These are phyloP conservation scores for Boletus semigastroideus DNA, from an alignment of 1,284 basidiomycete species.

Conservation along the genomic window DNA sequence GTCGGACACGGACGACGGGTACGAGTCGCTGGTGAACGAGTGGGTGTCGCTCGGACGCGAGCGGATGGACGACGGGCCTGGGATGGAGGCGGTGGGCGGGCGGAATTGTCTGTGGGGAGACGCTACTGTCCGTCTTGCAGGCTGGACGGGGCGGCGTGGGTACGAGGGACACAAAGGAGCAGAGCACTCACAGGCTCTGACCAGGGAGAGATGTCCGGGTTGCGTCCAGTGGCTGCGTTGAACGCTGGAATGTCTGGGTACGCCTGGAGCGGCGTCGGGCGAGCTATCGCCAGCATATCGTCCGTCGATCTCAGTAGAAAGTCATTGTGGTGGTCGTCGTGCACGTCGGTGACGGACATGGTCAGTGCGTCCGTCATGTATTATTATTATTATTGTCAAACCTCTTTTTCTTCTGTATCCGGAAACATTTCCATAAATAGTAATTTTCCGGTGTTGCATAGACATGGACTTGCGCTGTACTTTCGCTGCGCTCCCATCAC, in stretches of 20 bases:
- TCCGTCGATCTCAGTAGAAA: slow-evolving; percentile 17
- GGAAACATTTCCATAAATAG: slow-evolving; percentile 9
- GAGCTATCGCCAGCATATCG: slow-evolving; percentile 5
- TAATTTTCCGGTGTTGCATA: slow-evolving; percentile 2
- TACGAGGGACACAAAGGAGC: neutral
- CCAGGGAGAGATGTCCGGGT: slow-evolving; percentile 31
- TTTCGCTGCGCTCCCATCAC: neutral
- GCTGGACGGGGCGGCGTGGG: slow-evolving; percentile 14
- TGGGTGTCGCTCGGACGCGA: slow-evolving; percentile 43
- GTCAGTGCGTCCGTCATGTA: neutral
- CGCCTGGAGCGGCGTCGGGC: slow-evolving; percentile 1
- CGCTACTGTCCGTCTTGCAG: slow-evolving; percentile 16
- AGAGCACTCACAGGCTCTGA: slow-evolving; percentile 1
- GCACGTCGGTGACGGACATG: slow-evolving; percentile 16
- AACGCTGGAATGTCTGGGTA: slow-evolving; percentile 14
- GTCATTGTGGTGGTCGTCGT: slow-evolving; percentile 7
- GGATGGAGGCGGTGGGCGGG: slow-evolving; percentile 32
- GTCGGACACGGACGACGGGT: slow-evolving; percentile 32
- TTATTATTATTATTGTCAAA: no score
- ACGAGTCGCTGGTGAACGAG: slow-evolving; percentile 34
- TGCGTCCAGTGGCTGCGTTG: neutral
- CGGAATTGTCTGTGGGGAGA: slow-evolving; percentile 37
- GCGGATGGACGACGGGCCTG: slow-evolving; percentile 29
- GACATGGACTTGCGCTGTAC: slow-evolving; percentile 5
- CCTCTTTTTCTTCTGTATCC: slow-evolving; percentile 7